Percentiles rank a stretch among this genome's conserved stretches.
Conservation (phyloP, 2,329 filamentous ascomycete species). For the Leptographium wingfieldii region DNA sequence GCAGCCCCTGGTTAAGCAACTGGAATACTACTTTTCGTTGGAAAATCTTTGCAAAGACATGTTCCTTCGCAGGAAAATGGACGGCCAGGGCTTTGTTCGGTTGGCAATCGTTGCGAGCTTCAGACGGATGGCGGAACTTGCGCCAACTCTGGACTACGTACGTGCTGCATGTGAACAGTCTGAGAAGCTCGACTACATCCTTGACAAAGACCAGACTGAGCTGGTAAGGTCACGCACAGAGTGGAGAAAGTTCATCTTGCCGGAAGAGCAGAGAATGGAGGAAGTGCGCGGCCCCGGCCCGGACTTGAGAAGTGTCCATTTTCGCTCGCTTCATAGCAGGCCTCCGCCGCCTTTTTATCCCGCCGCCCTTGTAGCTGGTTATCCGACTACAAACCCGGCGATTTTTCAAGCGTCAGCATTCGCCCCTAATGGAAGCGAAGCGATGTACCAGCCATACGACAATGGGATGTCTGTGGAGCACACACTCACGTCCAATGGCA, state of each 20-base stretch:
- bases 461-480: neutral
- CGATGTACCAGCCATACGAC: conserved; percentile 18
- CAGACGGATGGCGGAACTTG: conserved; percentile 66
- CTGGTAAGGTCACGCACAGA: conserved; percentile 61
- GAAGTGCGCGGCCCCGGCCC: conserved; percentile 63
- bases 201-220: conserved; percentile 66
- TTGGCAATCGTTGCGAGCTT: conserved; percentile 73
- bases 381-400: conserved; percentile 13
- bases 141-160: conserved; percentile 59
- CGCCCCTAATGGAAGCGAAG: conserved; percentile 14
- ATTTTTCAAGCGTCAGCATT: conserved; percentile 16
- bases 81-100: conserved; percentile 83
- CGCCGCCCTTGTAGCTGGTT: conserved; percentile 19
- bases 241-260: conserved; percentile 72
- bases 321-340: conserved; percentile 19
- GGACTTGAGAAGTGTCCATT: conserved; percentile 7
- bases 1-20: conserved; percentile 33
- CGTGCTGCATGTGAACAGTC: conserved; percentile 65
- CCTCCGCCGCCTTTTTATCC: conserved; percentile 11
- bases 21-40: conserved; percentile 94
- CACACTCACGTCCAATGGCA: conserved; percentile 16
- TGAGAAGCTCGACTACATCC: conserved; percentile 57
- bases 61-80: conserved; percentile 83
- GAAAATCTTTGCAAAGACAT: conserved; percentile 92
- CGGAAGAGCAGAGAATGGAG: conserved; percentile 56